Evolutionary conservation across 2,329 filamentous ascomycete genomes (phyloP).

Genomic region (Rachicladosporium sp.): DNA sequence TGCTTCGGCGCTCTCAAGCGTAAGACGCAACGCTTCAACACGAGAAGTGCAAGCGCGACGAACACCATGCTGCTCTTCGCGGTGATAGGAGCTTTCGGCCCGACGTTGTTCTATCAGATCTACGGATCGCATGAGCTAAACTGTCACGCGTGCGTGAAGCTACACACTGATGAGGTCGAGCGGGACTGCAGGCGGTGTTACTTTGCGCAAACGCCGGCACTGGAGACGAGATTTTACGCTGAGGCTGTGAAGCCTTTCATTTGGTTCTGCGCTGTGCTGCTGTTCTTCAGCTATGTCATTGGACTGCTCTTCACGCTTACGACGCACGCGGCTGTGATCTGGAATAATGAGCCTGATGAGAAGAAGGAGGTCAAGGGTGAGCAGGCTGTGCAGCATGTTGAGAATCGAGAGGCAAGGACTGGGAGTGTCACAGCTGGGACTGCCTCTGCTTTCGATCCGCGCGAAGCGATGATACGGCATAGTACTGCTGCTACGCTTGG

Average conservation of each 20-base stretch:
- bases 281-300: constrained; percentile 89
- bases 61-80: constrained; percentile 97
- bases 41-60: constrained; percentile 87
- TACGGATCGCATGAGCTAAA: constrained; percentile 95
- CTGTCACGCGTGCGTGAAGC: constrained; percentile 54
- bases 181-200: constrained; percentile 86
- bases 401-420: constrained; percentile 5
- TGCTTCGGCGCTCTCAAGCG: constrained; percentile 96
- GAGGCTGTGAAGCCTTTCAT: constrained; percentile 89
- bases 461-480: constrained; percentile 8
- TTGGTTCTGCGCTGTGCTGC: constrained; percentile 69
- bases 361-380: constrained; percentile 32
- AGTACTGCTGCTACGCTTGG: constrained; percentile 1
- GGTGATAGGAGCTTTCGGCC: constrained; percentile 86
- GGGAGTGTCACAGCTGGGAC: constrained; percentile 2
- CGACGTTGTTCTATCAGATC: constrained; percentile 95
- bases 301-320: constrained; percentile 90
- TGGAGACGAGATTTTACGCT: constrained; percentile 79
- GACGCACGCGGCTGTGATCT: constrained; percentile 93
- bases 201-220: constrained; percentile 74
- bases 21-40: constrained; percentile 97
- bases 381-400: constrained; percentile 19
- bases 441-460: constrained; percentile 6
- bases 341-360: constrained; percentile 62
- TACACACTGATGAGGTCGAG: constrained; percentile 30